These are phyloP conservation scores for Ilex paraguariensis DNA, from an alignment of 305 asterid species.

Conservation along the genomic window DNA sequence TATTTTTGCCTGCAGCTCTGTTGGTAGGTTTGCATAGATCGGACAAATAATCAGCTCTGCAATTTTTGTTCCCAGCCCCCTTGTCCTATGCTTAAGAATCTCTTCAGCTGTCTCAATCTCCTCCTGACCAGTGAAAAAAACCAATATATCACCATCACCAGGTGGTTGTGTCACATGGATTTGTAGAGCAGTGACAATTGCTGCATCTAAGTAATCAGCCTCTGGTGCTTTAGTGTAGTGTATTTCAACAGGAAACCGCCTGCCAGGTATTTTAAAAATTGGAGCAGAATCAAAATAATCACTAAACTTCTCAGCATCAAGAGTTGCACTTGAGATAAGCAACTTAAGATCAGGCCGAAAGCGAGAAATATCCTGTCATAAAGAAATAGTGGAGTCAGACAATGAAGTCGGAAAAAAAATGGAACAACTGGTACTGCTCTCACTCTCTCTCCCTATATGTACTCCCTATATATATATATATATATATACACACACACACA, in stretches of 20 bases:
- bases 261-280: conserved; percentile 87
- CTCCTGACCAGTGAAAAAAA: conserved; percentile 93
- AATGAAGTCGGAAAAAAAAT: no score
- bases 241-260: conserved; percentile 91
- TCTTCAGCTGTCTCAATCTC: conserved; percentile 92
- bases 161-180: conserved; percentile 90
- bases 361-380: conserved; percentile 62
- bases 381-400: conserved; percentile 11
- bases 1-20: conserved; percentile 90
- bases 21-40: conserved; percentile 86
- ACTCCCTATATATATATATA: no score
- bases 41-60: conserved; percentile 93
- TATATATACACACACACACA: no score
- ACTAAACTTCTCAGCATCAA: conserved; percentile 92
- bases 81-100: conserved; percentile 73
- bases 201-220: conserved; percentile 94
- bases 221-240: conserved; percentile 88
- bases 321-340: conserved; percentile 93
- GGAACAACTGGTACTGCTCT: no score
- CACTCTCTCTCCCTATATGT: neutral
- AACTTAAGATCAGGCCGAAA: conserved; percentile 86
- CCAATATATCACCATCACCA: conserved; percentile 90
- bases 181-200: conserved; percentile 88
- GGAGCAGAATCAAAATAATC: conserved; percentile 95
- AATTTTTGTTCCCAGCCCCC: conserved; percentile 87